Conservation (phyloP, 129 eudicot genomes). For the Smallanthus sonchifolius region DNA sequence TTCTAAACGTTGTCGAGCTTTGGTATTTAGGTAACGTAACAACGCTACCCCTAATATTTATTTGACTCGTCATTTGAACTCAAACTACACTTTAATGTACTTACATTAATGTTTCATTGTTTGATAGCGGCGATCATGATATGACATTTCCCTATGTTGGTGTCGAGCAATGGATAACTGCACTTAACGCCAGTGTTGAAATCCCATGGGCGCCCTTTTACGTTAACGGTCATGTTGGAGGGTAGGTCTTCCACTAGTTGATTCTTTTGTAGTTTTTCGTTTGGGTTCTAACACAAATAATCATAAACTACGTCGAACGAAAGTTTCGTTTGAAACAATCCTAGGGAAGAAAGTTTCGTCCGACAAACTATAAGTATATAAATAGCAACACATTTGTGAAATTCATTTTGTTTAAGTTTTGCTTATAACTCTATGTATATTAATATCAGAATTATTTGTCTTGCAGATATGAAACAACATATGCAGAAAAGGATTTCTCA, state of each 20-base stretch:
- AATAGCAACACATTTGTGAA: too few relatives aligned
- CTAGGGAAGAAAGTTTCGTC: too few relatives aligned
- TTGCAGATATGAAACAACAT: conserved; percentile 15
- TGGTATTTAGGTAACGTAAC: background rate
- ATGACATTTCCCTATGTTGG: conserved; percentile 13
- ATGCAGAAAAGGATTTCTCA: conserved; percentile 2
- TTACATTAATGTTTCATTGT: too few relatives aligned
- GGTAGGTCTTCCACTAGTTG: background rate
- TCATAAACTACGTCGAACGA: too few relatives aligned
- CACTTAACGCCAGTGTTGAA: background rate
- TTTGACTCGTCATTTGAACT: too few relatives aligned
- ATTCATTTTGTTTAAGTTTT: too few relatives aligned
- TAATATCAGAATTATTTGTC: background rate
- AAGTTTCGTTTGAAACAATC: too few relatives aligned
- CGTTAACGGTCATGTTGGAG: conserved; percentile 8
- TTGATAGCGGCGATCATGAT: conserved; percentile 19
- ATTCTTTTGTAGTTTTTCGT: background rate
- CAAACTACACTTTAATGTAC: too few relatives aligned
- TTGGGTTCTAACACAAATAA: background rate
- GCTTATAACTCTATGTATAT: too few relatives aligned
- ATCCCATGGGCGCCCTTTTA: conserved; percentile 5
- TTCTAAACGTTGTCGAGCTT: background rate
- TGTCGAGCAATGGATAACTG: conserved; percentile 6
- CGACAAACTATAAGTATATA: background rate
- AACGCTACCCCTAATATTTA: background rate